phyloP scores from a whole-genome alignment of 768 basidiomycete genomes.

The Boletus rufocinnamomeus region DNA sequence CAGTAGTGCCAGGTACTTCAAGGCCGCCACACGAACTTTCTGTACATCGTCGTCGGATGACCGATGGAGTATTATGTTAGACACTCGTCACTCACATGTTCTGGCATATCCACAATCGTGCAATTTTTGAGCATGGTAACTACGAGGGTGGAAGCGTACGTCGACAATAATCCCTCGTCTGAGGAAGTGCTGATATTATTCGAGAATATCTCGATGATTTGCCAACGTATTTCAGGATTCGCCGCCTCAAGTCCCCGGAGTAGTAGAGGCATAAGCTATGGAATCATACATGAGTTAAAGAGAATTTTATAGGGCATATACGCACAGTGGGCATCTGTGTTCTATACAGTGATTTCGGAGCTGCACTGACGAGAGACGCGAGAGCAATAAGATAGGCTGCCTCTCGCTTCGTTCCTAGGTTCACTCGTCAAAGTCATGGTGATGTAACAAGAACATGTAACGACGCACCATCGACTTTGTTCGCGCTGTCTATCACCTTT shows the following conservation, averaged over 20 bases:
- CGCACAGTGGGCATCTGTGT: conserved; percentile 65
- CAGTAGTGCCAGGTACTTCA: conserved; percentile 71
- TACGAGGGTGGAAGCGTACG: conserved; percentile 73
- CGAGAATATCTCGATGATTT: conserved; percentile 79
- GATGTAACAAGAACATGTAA: neutral
- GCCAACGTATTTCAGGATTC: conserved; percentile 69
- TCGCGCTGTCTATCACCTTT: conserved; percentile 68
- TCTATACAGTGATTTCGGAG: conserved; percentile 74
- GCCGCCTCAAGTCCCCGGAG: conserved; percentile 81
- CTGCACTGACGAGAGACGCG: conserved; percentile 73
- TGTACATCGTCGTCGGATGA: conserved; percentile 33
- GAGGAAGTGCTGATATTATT: conserved; percentile 65
- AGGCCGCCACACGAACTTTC: conserved; percentile 75
- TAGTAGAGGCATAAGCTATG: conserved; percentile 87
- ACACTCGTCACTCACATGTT: conserved; percentile 45
- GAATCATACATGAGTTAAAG: neutral
- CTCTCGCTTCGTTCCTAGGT: conserved; percentile 52
- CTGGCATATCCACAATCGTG: conserved; percentile 49
- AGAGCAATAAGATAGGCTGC: conserved; percentile 81
- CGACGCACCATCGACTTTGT: conserved; percentile 51
- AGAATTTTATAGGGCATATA: neutral
- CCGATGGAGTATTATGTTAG: neutral
- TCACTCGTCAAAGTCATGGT: neutral
- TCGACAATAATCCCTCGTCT: conserved; percentile 53
- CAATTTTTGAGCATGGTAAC: conserved; percentile 70